phyloP scores from a whole-genome alignment of 2,329 filamentous ascomycete genomes.

The Xylaria polymorpha region DNA sequence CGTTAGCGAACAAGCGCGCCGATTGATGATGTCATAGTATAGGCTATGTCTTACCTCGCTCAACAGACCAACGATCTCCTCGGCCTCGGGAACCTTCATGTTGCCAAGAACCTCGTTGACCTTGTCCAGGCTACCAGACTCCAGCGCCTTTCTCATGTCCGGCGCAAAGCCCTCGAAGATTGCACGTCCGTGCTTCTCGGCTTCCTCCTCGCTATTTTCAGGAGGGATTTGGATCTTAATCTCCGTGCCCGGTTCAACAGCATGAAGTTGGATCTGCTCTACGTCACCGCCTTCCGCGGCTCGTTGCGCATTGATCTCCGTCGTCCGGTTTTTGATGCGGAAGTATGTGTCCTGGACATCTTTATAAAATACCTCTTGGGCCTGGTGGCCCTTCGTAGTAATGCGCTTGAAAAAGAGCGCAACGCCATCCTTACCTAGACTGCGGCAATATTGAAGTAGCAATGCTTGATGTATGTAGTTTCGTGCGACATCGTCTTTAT shows the following conservation, averaged over 20 bases:
- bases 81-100: conserved; percentile 89
- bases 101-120: conserved; percentile 89
- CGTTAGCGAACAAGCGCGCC: conserved; percentile 42
- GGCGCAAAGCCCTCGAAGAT: conserved; percentile 88
- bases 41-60: conserved; percentile 65
- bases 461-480: conserved; percentile 95
- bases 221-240: conserved; percentile 89
- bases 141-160: conserved; percentile 82
- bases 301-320: conserved; percentile 72
- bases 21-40: background rate
- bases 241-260: conserved; percentile 90
- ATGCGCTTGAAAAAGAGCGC: conserved; percentile 96
- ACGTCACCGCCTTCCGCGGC: conserved; percentile 70
- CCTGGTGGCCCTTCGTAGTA: conserved; percentile 88
- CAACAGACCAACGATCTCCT: conserved; percentile 83
- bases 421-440: conserved; percentile 88
- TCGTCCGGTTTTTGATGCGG: conserved; percentile 80
- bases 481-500: conserved; percentile 78
- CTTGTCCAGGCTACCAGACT: conserved; percentile 88
- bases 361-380: conserved; percentile 88
- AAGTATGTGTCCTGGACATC: conserved; percentile 91
- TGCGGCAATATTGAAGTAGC: conserved; percentile 92
- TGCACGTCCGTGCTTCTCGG: conserved; percentile 71
- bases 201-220: conserved; percentile 72
- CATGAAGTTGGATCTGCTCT: conserved; percentile 97